Evolutionary conservation across 805 yeast genomes (phyloP).

Genomic region (Pichia heedii): DNA sequence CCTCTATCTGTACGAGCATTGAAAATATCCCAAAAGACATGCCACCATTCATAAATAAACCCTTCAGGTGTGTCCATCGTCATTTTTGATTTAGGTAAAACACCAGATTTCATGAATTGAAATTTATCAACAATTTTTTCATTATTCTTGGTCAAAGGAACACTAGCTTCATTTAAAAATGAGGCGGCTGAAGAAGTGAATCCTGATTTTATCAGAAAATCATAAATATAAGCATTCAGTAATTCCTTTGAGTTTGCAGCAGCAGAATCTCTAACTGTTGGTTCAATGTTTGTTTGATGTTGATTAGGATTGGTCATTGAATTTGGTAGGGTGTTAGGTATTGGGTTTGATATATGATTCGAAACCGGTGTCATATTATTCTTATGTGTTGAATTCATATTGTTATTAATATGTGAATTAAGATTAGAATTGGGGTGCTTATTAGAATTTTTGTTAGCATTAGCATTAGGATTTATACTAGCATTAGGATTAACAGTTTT

Average conservation of each 20-base stretch:
- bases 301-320: background rate
- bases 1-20: conserved; percentile 68
- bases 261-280: conserved; percentile 32
- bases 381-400: too few relatives aligned
- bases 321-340: background rate
- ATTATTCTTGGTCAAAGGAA: conserved; percentile 36
- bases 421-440: background rate
- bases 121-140: conserved; percentile 9
- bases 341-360: background rate
- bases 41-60: conserved; percentile 92
- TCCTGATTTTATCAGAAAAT: conserved; percentile 68
- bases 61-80: conserved; percentile 81
- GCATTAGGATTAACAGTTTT: too few relatives aligned
- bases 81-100: conserved; percentile 41
- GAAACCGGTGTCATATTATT: too few relatives aligned
- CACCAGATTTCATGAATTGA: conserved; percentile 12
- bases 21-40: conserved; percentile 87
- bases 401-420: too few relatives aligned
- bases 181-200: conserved; percentile 63
- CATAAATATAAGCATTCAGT: conserved; percentile 79
- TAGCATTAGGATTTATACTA: too few relatives aligned
- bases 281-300: conserved; percentile 2
- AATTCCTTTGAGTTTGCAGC: conserved; percentile 48
- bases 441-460: background rate
- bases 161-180: conserved; percentile 70